Percentiles rank a stretch among this genome's conserved stretches.
These are phyloP conservation scores for Camillea tinctor DNA, from an alignment of 2,329 filamentous ascomycete genomes.

Conservation along the genomic window DNA sequence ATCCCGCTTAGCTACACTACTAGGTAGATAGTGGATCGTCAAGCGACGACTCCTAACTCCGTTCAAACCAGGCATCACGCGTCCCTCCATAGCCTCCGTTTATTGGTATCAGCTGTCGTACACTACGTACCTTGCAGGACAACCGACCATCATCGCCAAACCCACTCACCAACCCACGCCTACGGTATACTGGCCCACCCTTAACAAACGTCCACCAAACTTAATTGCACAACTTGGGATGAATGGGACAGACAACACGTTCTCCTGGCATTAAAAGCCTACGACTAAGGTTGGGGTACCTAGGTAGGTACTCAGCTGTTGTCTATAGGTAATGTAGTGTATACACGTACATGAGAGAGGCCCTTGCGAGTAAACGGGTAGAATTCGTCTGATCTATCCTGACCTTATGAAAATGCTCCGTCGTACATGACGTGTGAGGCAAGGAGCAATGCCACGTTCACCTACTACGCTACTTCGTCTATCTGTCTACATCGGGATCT, in stretches of 20 bases:
- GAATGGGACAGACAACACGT: conserved; percentile 12
- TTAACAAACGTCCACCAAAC: conserved; percentile 25
- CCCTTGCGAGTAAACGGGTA: background rate
- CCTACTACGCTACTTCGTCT: no score
- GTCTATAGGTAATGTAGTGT: background rate
- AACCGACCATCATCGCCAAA: no score
- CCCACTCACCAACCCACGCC: no score
- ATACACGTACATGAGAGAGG: background rate
- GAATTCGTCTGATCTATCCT: conserved; percentile 13
- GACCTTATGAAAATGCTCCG: conserved; percentile 6
- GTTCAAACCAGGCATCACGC: conserved; percentile 22
- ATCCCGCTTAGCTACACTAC: no score
- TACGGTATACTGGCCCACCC: conserved; percentile 13
- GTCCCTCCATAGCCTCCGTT: conserved; percentile 8
- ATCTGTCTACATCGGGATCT: no score
- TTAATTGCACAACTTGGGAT: conserved; percentile 20
- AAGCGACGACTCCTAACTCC: conserved; percentile 16
- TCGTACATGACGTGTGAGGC: background rate
- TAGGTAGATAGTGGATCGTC: background rate
- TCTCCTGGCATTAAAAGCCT: conserved; percentile 17
- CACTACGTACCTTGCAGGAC: conserved; percentile 22
- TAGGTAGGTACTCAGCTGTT: conserved; percentile 5
- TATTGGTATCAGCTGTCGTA: conserved; percentile 14
- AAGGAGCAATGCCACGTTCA: background rate
- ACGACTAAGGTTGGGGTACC: no score